Percentiles rank a stretch among this genome's conserved stretches.
These are phyloP conservation scores for Colletotrichum sp. DNA, from an alignment of 2,329 filamentous ascomycete species.

Conservation along the genomic window DNA sequence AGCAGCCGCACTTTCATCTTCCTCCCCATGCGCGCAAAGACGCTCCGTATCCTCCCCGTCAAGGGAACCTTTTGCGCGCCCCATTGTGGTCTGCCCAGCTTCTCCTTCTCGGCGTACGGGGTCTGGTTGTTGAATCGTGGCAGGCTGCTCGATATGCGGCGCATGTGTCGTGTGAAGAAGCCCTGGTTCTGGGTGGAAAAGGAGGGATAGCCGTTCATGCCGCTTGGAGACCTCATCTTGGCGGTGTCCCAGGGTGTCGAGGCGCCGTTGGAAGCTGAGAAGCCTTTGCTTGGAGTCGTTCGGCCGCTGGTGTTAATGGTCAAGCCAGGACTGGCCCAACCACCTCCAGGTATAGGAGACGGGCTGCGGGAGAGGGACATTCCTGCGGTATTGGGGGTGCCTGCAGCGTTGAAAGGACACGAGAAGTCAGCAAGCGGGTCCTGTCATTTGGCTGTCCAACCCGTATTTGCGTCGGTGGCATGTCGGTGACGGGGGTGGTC, in stretches of 20 bases:
- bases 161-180: constrained; percentile 86
- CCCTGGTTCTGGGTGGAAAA: constrained; percentile 84
- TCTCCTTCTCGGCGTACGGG: constrained; percentile 79
- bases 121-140: constrained; percentile 69
- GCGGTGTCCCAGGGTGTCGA: constrained; percentile 82
- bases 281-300: constrained; percentile 66
- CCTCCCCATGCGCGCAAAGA: constrained; percentile 61
- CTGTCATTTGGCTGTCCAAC: constrained; percentile 4
- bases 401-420: constrained; percentile 35
- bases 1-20: constrained; percentile 70
- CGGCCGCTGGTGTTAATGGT: constrained; percentile 73
- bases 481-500: background rate
- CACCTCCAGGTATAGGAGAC: constrained; percentile 82
- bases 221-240: constrained; percentile 72
- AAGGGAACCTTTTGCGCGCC: constrained; percentile 50
- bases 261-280: constrained; percentile 55
- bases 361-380: constrained; percentile 92
- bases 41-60: constrained; percentile 50
- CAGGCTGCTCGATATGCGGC: constrained; percentile 78
- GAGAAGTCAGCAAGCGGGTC: constrained; percentile 22
- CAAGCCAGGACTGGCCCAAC: constrained; percentile 86
- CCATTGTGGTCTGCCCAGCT: constrained; percentile 66
- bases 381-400: constrained; percentile 58
- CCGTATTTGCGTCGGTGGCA: constrained; percentile 8
- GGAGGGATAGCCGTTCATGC: constrained; percentile 76